Conservation (phyloP, 306 rosid species). For the Trichosanthes truncata region DNA sequence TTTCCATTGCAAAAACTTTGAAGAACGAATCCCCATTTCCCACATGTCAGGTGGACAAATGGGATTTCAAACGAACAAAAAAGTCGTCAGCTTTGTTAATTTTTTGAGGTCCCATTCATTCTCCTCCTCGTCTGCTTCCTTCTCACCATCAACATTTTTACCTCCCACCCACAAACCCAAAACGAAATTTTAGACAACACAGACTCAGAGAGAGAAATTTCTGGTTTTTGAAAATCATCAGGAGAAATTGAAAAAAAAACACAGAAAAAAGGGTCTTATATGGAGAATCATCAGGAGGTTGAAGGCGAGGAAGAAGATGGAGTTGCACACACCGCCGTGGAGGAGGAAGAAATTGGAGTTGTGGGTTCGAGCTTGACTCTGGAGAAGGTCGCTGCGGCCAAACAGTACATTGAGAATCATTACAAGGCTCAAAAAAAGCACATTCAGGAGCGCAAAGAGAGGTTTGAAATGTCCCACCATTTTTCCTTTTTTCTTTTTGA, state of each 20-base stretch:
- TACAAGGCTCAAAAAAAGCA: slow-evolving; percentile 71
- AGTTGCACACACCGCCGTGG: neutral
- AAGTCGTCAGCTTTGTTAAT: neutral
- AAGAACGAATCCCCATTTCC: neutral
- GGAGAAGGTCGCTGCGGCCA: slow-evolving; percentile 87
- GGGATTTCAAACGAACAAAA: neutral
- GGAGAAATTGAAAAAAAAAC: neutral
- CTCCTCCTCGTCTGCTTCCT: slow-evolving; percentile 21
- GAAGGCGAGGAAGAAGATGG: slow-evolving; percentile 6
- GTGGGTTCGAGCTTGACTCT: slow-evolving; percentile 69
- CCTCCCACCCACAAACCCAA: neutral
- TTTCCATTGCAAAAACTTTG: neutral
- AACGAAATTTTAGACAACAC: neutral
- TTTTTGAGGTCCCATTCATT: slow-evolving; percentile 29
- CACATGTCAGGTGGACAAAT: slow-evolving; percentile 19
- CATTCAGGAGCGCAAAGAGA: slow-evolving; percentile 71
- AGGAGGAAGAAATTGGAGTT: slow-evolving; percentile 23
- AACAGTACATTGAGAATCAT: slow-evolving; percentile 79
- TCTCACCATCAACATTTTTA: slow-evolving; percentile 31
- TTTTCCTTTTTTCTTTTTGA: neutral
- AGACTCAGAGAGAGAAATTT: neutral
- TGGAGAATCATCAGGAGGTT: slow-evolving; percentile 30
- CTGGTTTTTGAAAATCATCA: neutral
- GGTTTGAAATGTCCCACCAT: slow-evolving; percentile 17
- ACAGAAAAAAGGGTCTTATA: neutral